These are phyloP conservation scores for Sphagnum fallax DNA, from an alignment of 228 moss, liverwort and hornwort species.

Conservation along the genomic window DNA sequence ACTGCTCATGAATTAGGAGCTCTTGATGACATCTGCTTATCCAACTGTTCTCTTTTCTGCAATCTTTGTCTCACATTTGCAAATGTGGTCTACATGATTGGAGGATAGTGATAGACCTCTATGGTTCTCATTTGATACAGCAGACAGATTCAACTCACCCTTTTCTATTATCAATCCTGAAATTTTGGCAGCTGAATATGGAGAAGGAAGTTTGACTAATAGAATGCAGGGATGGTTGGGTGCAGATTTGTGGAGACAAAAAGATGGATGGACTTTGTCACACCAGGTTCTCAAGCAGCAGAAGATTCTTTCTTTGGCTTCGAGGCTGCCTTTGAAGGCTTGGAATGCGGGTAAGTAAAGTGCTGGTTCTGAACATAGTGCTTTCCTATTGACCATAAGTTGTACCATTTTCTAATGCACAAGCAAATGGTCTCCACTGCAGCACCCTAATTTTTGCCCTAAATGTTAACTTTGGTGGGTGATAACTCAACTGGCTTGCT, in stretches of 20 bases:
- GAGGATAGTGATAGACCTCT: neutral
- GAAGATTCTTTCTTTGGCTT: conserved; percentile 50
- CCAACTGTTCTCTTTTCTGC: too few species aligned
- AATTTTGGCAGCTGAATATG: too few species aligned
- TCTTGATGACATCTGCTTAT: neutral
- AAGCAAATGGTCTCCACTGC: too few species aligned
- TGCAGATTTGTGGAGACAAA: conserved; percentile 51
- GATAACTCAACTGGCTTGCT: too few species aligned
- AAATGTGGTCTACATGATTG: neutral
- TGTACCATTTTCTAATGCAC: too few species aligned
- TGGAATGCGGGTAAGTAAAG: conserved; percentile 31
- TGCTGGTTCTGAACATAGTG: neutral
- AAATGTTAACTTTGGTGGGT: too few species aligned
- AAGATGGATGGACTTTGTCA: conserved; percentile 55
- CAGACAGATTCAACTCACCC: too few species aligned
- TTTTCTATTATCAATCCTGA: too few species aligned
- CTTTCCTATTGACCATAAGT: too few species aligned
- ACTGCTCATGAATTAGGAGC: neutral
- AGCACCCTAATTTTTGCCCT: too few species aligned
- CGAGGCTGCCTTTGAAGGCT: conserved; percentile 40
- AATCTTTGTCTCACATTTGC: neutral
- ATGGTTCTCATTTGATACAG: too few species aligned
- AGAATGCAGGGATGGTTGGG: neutral
- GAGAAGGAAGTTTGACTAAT: conserved; percentile 3
- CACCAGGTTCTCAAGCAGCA: conserved; percentile 57